Percentiles rank a stretch among this genome's conserved stretches.
Conservation (phyloP, 1,139 yeast genomes). For the Geotrichum australiense region DNA sequence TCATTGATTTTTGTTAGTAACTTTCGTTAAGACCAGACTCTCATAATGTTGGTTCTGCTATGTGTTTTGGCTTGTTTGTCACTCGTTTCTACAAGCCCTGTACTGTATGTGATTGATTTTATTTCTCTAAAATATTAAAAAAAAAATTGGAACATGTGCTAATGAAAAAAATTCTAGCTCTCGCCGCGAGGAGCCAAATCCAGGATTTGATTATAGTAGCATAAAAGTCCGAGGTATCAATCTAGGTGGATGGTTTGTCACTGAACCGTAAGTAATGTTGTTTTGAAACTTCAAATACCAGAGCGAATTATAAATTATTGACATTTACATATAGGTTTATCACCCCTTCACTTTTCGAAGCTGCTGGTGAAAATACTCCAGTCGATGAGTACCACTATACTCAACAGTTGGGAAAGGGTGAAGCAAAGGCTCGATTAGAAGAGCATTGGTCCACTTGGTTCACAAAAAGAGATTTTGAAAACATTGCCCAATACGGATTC, state of each 20-base stretch:
- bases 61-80: not conserved
- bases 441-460: slow-evolving; percentile 79
- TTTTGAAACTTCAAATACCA: not conserved
- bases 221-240: slow-evolving; percentile 69
- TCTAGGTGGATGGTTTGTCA: slow-evolving; percentile 87
- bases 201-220: slow-evolving; percentile 41
- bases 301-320: slow-evolving; percentile 34
- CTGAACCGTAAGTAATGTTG: slow-evolving; percentile 46
- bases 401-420: slow-evolving; percentile 52
- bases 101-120: not conserved
- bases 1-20: too few species aligned
- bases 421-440: slow-evolving; percentile 46
- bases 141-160: not conserved
- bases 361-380: slow-evolving; percentile 47
- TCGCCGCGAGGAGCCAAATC: slow-evolving; percentile 7
- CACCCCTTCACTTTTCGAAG: slow-evolving; percentile 71
- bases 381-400: slow-evolving; percentile 81
- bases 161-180: not conserved
- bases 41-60: not conserved
- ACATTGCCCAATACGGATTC: slow-evolving; percentile 60
- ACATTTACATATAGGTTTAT: slow-evolving; percentile 45
- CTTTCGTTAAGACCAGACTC: too few species aligned
- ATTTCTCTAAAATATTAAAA: not conserved
- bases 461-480: slow-evolving; percentile 62
- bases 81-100: not conserved